phyloP scores from a whole-genome alignment of 2,329 filamentous ascomycete genomes.

The Pezicula carpinea region DNA sequence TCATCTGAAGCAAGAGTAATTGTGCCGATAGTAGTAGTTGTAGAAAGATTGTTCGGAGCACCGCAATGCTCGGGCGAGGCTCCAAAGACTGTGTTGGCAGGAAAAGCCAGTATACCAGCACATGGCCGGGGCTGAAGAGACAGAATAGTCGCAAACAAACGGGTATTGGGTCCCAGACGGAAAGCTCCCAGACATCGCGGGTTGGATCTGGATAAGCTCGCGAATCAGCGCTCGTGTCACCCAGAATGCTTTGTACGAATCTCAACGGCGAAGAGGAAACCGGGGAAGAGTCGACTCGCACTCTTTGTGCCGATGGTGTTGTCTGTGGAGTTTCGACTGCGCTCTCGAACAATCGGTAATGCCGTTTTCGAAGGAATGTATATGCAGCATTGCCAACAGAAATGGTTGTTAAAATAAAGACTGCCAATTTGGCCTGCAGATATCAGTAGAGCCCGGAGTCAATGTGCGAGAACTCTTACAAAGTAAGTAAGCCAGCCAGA shows the following conservation, averaged over 20 bases:
- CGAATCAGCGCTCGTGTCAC: conserved; percentile 68
- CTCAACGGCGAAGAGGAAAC: conserved; percentile 72
- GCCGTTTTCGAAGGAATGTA: conserved; percentile 74
- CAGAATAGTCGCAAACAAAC: conserved; percentile 79
- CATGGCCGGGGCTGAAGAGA: conserved; percentile 87
- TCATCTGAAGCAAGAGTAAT: conserved; percentile 66
- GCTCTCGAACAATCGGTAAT: conserved; percentile 88
- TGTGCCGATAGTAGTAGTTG: conserved; percentile 72
- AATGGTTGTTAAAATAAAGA: conserved; percentile 62
- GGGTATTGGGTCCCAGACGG: conserved; percentile 89
- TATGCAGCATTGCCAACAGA: conserved; percentile 76
- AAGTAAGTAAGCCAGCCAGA: conserved; percentile 61
- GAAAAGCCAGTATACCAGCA: conserved; percentile 85
- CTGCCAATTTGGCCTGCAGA: conserved; percentile 59
- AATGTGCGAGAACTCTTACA: conserved; percentile 35
- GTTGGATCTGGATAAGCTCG: conserved; percentile 77
- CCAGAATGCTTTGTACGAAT: conserved; percentile 64
- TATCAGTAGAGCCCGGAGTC: conserved; percentile 10
- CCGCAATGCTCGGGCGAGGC: conserved; percentile 76
- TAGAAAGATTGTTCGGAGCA: conserved; percentile 77
- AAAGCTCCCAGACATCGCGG: conserved; percentile 90
- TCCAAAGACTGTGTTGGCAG: conserved; percentile 74
- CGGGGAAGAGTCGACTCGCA: conserved; percentile 82
- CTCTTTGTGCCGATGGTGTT: conserved; percentile 83
- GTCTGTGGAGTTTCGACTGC: conserved; percentile 70